Evolutionary conservation across 108 stramenopile species (phyloP), one percentile per base, ranked within the genome.

Genomic region (Nannochloropsis granulata): DNA sequence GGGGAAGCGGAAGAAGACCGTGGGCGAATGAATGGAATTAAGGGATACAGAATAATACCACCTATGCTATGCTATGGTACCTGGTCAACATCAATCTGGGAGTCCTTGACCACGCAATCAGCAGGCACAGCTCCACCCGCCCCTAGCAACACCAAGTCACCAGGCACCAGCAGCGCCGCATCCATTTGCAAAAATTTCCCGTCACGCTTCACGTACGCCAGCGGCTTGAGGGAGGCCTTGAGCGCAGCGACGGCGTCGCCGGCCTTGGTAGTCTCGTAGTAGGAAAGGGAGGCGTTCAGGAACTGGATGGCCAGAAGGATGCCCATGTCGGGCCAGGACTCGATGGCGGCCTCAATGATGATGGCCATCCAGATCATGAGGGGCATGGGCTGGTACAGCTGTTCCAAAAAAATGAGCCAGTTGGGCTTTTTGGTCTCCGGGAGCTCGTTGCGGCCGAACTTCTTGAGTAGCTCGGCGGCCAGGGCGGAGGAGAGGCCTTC

Each of bases 321-420:
- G 14, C 85, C 85, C 83, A 91, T 86, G 78, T 94, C 92, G 14
- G 88, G 85, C 45, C 45, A 92, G 83, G 86, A 88, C 78, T 82
- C 82, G 84, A 89, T 92, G 10, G 83, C 82, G 42, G 86, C 71
- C 85, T 92, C 92, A 79, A 93, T 91, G 79, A 92, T 79, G 82
- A 89, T 90, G 81, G 92, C 92, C 16, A 91, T 78, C 92, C 56
- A 71, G 56, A 93, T 93, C 93, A 93, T 93, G 88, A 92, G 90
- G 85, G 93, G 93, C 93, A 93, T 93, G 84, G 93, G 93, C 5
- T 90, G 91, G 85, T 89, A 92, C 82, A 93, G 92, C 83, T 91
- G 90, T 42, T 90, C 80, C 13, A 90, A 82, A 81, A 93, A 93
- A 42, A 92, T 81, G 24, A 90, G 86, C 84, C 91, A 90, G 44